Conservation (phyloP, 179 eudicot genomes). For the Vitellaria paradoxa region DNA sequence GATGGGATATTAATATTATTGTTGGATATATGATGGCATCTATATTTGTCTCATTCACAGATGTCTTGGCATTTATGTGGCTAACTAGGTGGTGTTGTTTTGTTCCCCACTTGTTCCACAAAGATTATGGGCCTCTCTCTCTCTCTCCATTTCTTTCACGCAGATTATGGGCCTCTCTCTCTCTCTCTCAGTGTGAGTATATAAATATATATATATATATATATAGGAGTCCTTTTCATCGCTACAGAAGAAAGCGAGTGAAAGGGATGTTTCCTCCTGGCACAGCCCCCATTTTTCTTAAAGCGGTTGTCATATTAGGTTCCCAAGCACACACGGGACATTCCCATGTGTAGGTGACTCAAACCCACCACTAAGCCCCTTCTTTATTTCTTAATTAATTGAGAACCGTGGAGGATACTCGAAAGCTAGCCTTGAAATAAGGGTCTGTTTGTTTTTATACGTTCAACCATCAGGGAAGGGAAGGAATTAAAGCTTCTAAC, state of each 20-base stretch:
- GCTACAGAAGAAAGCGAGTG: slow-evolving; percentile 16
- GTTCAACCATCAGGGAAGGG: background rate
- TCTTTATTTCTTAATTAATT: background rate
- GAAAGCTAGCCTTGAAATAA: background rate
- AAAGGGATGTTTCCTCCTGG: slow-evolving; percentile 22
- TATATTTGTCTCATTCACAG: slow-evolving; percentile 19
- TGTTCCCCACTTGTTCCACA: slow-evolving; percentile 18
- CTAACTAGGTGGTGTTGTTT: slow-evolving; percentile 10
- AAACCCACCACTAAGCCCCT: background rate
- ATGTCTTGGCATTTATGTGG: background rate
- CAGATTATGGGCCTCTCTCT: background rate
- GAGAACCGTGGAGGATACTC: background rate
- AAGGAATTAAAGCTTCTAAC: background rate
- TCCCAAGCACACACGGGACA: slow-evolving; percentile 10
- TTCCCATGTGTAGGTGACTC: slow-evolving; percentile 14
- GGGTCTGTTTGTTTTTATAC: background rate
- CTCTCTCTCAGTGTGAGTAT: background rate
- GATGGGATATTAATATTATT: too few relatives aligned
- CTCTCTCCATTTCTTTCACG: background rate
- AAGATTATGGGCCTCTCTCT: background rate
- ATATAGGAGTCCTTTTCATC: slow-evolving; percentile 2
- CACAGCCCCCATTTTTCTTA: background rate
- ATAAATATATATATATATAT: too few relatives aligned
- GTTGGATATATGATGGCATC: background rate
- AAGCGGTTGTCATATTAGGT: background rate